Percentiles rank a stretch among this genome's conserved stretches.
These are phyloP conservation scores for Notholithocarpus densiflorus DNA, from an alignment of 306 rosid species.

Conservation along the genomic window DNA sequence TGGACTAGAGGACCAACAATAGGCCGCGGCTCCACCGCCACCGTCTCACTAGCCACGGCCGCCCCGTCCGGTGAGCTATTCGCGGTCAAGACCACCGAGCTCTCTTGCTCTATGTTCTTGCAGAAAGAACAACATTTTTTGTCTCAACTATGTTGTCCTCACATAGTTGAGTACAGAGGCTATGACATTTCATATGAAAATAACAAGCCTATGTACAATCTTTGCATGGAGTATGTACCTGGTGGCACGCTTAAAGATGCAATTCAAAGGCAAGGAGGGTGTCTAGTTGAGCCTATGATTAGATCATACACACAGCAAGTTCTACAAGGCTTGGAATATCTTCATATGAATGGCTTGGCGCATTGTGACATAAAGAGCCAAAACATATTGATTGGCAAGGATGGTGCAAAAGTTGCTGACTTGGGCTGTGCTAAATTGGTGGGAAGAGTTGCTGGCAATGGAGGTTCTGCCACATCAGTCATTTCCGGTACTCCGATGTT, in stretches of 20 bases:
- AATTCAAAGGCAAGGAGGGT: constrained; percentile 23
- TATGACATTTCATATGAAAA: constrained; percentile 21
- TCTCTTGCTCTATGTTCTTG: constrained; percentile 23
- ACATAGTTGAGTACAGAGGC: constrained; percentile 36
- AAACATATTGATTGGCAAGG: constrained; percentile 32
- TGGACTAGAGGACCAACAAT: constrained; percentile 42
- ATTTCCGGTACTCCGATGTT: constrained; percentile 53
- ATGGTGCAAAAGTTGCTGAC: constrained; percentile 42
- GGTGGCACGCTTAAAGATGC: constrained; percentile 45
- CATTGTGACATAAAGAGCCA: constrained; percentile 62
- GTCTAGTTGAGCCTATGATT: constrained; percentile 32
- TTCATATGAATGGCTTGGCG: constrained; percentile 35
- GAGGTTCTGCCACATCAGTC: not conserved
- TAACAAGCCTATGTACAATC: constrained; percentile 26
- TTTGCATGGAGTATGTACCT: constrained; percentile 44
- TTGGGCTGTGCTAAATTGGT: constrained; percentile 51
- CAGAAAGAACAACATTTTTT: constrained; percentile 38
- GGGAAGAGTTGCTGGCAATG: not conserved
- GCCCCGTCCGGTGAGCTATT: constrained; percentile 19
- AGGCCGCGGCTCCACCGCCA: constrained; percentile 54
- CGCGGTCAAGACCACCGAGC: constrained; percentile 44
- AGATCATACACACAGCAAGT: constrained; percentile 36
- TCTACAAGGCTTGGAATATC: constrained; percentile 45
- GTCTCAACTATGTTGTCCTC: constrained; percentile 31
- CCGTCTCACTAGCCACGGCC: constrained; percentile 32